phyloP scores from a whole-genome alignment of 257 asterid genomes.

The Verbena officinalis region DNA sequence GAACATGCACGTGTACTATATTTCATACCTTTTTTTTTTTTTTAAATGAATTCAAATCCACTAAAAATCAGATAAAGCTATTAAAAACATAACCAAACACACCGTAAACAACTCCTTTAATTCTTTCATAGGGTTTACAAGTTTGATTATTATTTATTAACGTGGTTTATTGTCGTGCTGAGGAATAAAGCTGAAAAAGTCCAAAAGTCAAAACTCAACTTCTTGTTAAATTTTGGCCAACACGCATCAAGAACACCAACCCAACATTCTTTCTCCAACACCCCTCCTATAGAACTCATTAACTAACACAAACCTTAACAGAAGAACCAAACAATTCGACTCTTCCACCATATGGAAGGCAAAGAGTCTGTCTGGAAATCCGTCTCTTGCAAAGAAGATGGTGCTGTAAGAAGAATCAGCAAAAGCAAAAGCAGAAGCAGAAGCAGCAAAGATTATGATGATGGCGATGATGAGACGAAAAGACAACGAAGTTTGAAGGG shows the following conservation, averaged over 20 bases:
- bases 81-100: not conserved
- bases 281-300: conserved; percentile 20
- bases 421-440: conserved; percentile 18
- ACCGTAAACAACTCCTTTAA: conserved; percentile 4
- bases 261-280: not conserved
- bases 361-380: conserved; percentile 31
- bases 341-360: conserved; percentile 35
- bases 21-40: too few species aligned
- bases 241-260: conserved; percentile 37
- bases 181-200: conserved; percentile 32
- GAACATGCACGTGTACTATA: too few species aligned
- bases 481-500: conserved; percentile 37
- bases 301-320: not conserved
- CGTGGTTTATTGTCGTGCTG: not conserved
- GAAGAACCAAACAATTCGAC: not conserved
- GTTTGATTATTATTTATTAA: conserved; percentile 13
- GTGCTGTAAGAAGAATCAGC: conserved; percentile 16
- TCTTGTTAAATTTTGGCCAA: not conserved
- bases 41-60: too few species aligned
- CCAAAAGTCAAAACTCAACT: conserved; percentile 23
- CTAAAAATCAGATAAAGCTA: too few species aligned
- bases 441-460: not conserved
- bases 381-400: conserved; percentile 22
- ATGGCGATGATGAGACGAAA: not conserved
- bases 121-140: conserved; percentile 18